These are phyloP conservation scores for Aureobasidium leucospermi DNA, from an alignment of 2,329 filamentous ascomycete genomes.

Conservation along the genomic window DNA sequence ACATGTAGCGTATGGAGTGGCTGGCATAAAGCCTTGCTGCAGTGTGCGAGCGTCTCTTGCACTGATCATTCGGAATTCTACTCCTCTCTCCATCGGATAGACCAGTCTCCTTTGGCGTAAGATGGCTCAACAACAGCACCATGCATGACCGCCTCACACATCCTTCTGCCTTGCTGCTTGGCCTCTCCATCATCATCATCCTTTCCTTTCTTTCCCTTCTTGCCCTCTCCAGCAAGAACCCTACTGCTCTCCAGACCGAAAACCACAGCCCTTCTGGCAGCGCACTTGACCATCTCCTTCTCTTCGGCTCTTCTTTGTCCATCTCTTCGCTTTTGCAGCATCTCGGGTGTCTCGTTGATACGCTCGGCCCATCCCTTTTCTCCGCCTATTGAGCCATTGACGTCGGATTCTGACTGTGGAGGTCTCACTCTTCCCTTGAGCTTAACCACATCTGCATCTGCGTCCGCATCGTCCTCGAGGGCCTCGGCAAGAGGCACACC, in stretches of 20 bases:
- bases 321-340: constrained; percentile 41
- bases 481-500: neutral
- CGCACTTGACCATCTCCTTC: constrained; percentile 54
- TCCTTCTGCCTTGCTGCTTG: constrained; percentile 26
- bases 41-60: no score
- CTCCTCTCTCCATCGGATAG: constrained; percentile 48
- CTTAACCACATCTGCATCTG: constrained; percentile 15
- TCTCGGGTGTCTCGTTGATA: constrained; percentile 45
- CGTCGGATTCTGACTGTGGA: constrained; percentile 39
- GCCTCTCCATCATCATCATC: constrained; percentile 19
- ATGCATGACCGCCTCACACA: constrained; percentile 54
- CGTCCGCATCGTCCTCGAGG: constrained; percentile 12
- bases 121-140: constrained; percentile 52
- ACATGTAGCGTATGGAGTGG: no score
- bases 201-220: constrained; percentile 16
- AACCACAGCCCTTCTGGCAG: constrained; percentile 53
- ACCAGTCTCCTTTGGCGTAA: constrained; percentile 56
- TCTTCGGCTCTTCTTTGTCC: constrained; percentile 43
- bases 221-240: constrained; percentile 19
- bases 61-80: neutral
- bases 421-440: constrained; percentile 25
- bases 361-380: constrained; percentile 49
- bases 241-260: constrained; percentile 40
- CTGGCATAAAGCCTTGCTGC: no score
- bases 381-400: constrained; percentile 50